These are phyloP conservation scores for Triticum aestivum DNA, from an alignment of 176 grass and related monocot genomes.

Conservation along the genomic window DNA sequence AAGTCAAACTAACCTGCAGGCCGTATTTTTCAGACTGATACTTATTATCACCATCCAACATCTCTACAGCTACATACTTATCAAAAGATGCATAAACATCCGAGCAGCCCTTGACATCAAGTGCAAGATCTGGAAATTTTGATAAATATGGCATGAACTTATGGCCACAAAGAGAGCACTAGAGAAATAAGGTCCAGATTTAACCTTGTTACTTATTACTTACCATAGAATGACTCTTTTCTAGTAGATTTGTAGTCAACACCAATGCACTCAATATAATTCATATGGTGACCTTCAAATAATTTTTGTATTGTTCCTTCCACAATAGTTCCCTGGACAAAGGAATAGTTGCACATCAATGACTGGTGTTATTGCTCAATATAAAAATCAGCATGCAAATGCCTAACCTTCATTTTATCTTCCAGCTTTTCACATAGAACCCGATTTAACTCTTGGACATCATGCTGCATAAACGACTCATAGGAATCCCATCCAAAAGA, in stretches of 20 bases:
- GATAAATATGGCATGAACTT: neutral
- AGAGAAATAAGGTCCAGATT: neutral
- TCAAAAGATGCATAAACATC: conserved; percentile 90
- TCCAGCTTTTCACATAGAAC: conserved; percentile 87
- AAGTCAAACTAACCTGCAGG: conserved; percentile 52
- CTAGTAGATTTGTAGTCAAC: conserved; percentile 74
- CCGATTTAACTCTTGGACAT: conserved; percentile 81
- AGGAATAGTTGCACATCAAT: conserved; percentile 18
- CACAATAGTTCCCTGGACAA: conserved; percentile 58
- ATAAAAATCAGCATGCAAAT: conserved; percentile 14
- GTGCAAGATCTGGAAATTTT: conserved; percentile 55
- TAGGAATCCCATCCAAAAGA: conserved; percentile 84
- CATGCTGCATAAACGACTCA: conserved; percentile 87
- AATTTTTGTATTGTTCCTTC: conserved; percentile 78
- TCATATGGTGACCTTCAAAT: conserved; percentile 85
- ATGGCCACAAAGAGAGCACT: conserved; percentile 2
- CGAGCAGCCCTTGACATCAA: conserved; percentile 76
- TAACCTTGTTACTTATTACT: conserved; percentile 31
- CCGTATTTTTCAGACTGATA: conserved; percentile 79
- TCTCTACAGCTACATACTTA: conserved; percentile 80
- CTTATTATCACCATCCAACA: conserved; percentile 71
- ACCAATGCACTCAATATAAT: conserved; percentile 84
- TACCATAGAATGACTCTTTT: conserved; percentile 90
- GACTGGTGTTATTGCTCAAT: neutral
- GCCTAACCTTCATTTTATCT: conserved; percentile 81